These are phyloP conservation scores for Graphiopsis chlorocephala DNA, from an alignment of 2,329 filamentous ascomycete species.

Conservation along the genomic window DNA sequence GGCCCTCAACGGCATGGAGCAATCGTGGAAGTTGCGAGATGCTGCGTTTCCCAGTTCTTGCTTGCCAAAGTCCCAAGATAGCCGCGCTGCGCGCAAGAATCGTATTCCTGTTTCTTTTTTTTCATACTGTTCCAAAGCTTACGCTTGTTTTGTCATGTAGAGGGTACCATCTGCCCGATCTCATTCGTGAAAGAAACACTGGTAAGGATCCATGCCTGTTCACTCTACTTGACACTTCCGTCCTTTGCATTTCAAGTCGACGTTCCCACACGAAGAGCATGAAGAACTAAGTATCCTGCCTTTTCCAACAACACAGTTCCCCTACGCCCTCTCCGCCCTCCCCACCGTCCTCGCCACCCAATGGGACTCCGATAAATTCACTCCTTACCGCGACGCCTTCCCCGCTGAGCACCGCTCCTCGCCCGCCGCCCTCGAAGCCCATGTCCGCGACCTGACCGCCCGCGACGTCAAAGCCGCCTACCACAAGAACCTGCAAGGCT, in stretches of 20 bases:
- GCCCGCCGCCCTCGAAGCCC: constrained; percentile 59
- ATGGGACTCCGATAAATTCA: constrained; percentile 66
- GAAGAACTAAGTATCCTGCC: not conserved
- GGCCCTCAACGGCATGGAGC: not conserved
- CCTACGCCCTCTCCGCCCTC: constrained; percentile 68
- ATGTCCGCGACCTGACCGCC: constrained; percentile 68
- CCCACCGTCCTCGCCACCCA: constrained; percentile 61
- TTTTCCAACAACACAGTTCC: constrained; percentile 57
- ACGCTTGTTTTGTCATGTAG: constrained; percentile 43
- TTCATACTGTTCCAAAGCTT: constrained; percentile 7
- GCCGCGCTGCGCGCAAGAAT: not conserved
- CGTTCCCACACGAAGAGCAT: not conserved
- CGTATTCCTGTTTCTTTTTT: not conserved
- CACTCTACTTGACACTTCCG: constrained; percentile 12
- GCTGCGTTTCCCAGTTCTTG: not conserved
- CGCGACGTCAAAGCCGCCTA: constrained; percentile 73
- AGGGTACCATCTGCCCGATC: constrained; percentile 80
- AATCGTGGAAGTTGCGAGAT: not conserved
- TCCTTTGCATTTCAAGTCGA: constrained; percentile 11
- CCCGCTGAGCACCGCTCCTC: constrained; percentile 61
- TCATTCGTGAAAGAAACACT: constrained; percentile 80
- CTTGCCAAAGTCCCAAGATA: not conserved
- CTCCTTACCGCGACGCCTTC: constrained; percentile 67
- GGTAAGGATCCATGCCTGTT: constrained; percentile 53
- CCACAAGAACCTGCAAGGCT: constrained; percentile 75